These are phyloP conservation scores for Suillus plorans DNA, from an alignment of 768 basidiomycete genomes.

Conservation along the genomic window DNA sequence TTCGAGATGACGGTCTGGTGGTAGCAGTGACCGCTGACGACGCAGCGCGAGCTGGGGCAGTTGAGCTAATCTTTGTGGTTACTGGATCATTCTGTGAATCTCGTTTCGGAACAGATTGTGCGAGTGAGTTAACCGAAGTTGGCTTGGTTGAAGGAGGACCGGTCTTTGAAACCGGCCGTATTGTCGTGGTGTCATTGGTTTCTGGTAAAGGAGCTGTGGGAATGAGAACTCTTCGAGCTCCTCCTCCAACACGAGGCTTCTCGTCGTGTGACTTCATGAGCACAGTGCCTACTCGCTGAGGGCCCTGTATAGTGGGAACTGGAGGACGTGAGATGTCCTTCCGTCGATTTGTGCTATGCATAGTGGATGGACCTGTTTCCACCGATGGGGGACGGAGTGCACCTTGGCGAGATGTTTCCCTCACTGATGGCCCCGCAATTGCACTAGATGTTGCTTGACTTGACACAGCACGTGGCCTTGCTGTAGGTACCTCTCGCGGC, in stretches of 20 bases:
- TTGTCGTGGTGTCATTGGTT: too few relatives aligned
- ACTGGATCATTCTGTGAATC: neutral
- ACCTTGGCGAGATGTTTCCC: neutral
- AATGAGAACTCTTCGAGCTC: constrained; percentile 33
- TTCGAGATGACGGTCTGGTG: neutral
- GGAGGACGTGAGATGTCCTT: neutral
- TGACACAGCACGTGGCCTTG: neutral
- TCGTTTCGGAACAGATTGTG: neutral
- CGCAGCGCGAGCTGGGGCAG: neutral
- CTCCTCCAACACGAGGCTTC: constrained; percentile 13
- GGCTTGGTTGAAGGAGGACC: neutral
- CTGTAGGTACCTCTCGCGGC: neutral
- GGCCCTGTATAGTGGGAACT: constrained; percentile 6
- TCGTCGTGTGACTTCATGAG: constrained; percentile 1
- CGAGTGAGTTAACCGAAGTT: neutral
- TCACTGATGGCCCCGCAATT: neutral
- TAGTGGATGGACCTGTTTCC: neutral
- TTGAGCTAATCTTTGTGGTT: neutral
- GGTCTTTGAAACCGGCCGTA: neutral
- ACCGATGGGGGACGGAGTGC: neutral
- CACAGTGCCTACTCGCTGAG: constrained; percentile 2
- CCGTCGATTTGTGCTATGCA: neutral
- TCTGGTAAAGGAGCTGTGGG: constrained; percentile 12
- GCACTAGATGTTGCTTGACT: neutral
- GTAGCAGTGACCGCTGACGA: neutral